Evolutionary conservation across 2,329 filamentous ascomycete genomes (phyloP).

Genomic region (Hymenoscyphus scutula): DNA sequence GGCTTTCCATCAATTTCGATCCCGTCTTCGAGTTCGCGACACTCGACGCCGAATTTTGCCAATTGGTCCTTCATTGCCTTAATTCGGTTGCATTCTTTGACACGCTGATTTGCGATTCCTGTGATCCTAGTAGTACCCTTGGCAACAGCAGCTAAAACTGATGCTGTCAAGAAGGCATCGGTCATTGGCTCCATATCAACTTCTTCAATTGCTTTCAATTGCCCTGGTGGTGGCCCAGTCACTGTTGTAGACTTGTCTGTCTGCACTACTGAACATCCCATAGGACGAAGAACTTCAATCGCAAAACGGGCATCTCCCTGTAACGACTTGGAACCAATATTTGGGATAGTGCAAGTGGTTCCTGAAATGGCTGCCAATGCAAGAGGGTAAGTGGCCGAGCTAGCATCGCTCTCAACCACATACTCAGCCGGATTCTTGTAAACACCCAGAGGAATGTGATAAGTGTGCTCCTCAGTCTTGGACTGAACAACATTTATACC

Average conservation of each 20-base stretch:
- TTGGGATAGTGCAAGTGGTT: slow-evolving; percentile 91
- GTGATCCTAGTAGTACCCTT: slow-evolving; percentile 80
- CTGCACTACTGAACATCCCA: slow-evolving; percentile 91
- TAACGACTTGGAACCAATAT: slow-evolving; percentile 87
- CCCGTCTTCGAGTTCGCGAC: slow-evolving; percentile 89
- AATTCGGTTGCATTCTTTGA: slow-evolving; percentile 98
- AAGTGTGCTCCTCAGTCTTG: slow-evolving; percentile 78
- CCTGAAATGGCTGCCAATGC: slow-evolving; percentile 94
- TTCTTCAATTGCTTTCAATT: slow-evolving; percentile 71
- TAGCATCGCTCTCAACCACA: slow-evolving; percentile 93
- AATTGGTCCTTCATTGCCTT: slow-evolving; percentile 92
- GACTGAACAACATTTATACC: slow-evolving; percentile 79
- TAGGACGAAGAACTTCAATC: slow-evolving; percentile 81
- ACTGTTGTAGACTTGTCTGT: slow-evolving; percentile 85
- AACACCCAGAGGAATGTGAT: slow-evolving; percentile 81
- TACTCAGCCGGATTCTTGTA: slow-evolving; percentile 87
- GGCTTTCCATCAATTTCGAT: slow-evolving; percentile 67
- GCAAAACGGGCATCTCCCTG: slow-evolving; percentile 96
- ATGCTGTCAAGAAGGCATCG: slow-evolving; percentile 94
- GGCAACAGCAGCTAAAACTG: slow-evolving; percentile 86
- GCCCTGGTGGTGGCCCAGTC: slow-evolving; percentile 75
- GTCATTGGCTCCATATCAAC: slow-evolving; percentile 99
- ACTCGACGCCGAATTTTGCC: slow-evolving; percentile 86
- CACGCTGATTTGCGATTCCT: slow-evolving; percentile 94
- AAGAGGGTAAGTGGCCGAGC: slow-evolving; percentile 93